A percentile compares a stretch with the other conserved stretches of the same genome.
These are phyloP conservation scores for Radiomyces spectabilis DNA, from an alignment of 192 early-diverging fungal species.

Conservation along the genomic window DNA sequence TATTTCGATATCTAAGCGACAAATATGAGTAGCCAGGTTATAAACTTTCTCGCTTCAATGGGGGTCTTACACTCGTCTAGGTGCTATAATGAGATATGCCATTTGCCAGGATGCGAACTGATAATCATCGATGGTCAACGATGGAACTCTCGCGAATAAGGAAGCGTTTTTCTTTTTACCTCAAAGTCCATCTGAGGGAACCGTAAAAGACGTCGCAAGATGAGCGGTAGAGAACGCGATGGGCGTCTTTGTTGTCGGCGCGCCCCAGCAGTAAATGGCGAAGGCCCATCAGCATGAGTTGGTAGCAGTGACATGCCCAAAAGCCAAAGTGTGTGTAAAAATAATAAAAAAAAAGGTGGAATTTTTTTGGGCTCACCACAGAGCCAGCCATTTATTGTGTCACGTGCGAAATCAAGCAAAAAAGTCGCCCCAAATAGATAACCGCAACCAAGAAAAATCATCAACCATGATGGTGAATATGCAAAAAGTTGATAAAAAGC, in stretches of 20 bases:
- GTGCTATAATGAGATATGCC: slow-evolving; percentile 74
- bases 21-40: slow-evolving; percentile 1
- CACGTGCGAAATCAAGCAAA: no score
- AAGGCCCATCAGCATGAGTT: slow-evolving; percentile 1
- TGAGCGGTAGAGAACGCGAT: slow-evolving; percentile 38
- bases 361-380: neutral
- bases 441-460: no score
- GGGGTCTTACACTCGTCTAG: slow-evolving; percentile 67
- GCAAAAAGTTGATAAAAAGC: no score
- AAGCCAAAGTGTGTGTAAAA: neutral
- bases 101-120: slow-evolving; percentile 86
- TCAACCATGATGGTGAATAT: no score
- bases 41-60: neutral
- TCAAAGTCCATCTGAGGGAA: slow-evolving; percentile 82
- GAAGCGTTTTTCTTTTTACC: slow-evolving; percentile 14
- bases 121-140: neutral
- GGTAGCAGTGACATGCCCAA: slow-evolving; percentile 23
- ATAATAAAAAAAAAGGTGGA: neutral
- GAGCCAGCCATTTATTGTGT: no score
- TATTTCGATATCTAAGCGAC: slow-evolving; percentile 74
- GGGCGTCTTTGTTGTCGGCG: slow-evolving; percentile 8
- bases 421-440: no score
- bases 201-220: slow-evolving; percentile 42
- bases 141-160: neutral
- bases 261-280: neutral